Evolutionary conservation across 176 grass and related monocot genomes (phyloP), one percentile per base, ranked within the genome.

Genomic region (Eragrostis nindensis): DNA sequence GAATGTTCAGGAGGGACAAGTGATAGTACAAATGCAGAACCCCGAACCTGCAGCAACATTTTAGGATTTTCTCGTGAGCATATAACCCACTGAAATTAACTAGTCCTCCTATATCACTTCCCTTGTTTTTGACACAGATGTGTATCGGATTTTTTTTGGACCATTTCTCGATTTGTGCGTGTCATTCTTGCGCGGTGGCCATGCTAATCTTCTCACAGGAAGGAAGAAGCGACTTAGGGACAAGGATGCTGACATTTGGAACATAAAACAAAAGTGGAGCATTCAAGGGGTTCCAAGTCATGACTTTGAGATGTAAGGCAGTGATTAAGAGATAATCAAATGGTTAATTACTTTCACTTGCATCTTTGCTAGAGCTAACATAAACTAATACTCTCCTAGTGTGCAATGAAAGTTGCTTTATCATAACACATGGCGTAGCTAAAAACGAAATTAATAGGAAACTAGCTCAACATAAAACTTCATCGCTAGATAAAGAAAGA

Each of bases 341-440:
- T 24, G 54, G 40, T 62, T 27, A 10, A 42, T n/a, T 5, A 41
- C 42, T 77, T 84, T 32, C 26, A 67, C 38, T 46, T 61, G 2
- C 10, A 30, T 55, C 39, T 62, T 55, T 78, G 40, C 15, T 42
- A 42, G 42, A 84, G 0, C 40, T 25, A 44, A 54, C 36, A 55
- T 24, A 71, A 32, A 24, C 66, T 4, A 71, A 17, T 38, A 55
- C 9, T 44, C 9, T 44, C 9, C 9, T 44, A 36, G 32, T 4
- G 32, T 36, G 32, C 32, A 36, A 36, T 36, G 32, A 36, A 36
- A 36, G 32, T 83, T 12, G 62, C n/a, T n/a, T n/a, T n/a, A n/a
- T n/a, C n/a, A 56, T 69, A 68, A 56, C 69, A 80, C 48, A 74
- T 86, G 70, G 47, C n/a, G n/a, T 73, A 46, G 52, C 45, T 29